Conservation (phyloP, 2,329 filamentous ascomycete species). For the Sclerotinia subarctica region DNA sequence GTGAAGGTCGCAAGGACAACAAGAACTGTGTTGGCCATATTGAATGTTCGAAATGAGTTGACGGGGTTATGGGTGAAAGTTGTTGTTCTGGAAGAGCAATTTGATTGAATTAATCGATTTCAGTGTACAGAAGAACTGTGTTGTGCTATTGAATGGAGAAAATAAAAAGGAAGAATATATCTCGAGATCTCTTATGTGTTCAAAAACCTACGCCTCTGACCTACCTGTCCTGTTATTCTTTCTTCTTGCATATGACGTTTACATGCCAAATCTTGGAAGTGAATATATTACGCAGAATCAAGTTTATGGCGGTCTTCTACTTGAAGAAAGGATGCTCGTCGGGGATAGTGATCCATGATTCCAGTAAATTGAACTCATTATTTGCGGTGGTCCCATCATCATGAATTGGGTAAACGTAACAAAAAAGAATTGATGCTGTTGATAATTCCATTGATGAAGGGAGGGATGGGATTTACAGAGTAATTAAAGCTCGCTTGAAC, state of each 20-base stretch:
- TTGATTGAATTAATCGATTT: not conserved
- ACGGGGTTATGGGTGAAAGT: too few species aligned
- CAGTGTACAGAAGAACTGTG: not conserved
- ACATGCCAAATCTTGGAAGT: conserved; percentile 11
- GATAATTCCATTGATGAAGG: conserved; percentile 3
- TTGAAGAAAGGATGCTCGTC: not conserved
- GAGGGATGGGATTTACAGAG: not conserved
- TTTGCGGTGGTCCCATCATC: not conserved
- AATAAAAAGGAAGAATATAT: not conserved
- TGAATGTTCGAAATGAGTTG: not conserved
- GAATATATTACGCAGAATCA: conserved; percentile 11
- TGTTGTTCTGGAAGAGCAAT: not conserved
- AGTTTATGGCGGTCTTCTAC: not conserved
- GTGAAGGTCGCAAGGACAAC: conserved; percentile 37
- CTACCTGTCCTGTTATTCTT: conserved; percentile 1
- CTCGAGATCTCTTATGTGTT: not conserved
- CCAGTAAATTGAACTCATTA: not conserved
- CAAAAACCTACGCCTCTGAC: not conserved
- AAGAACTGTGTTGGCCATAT: conserved; percentile 27
- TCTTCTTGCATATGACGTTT: conserved; percentile 16
- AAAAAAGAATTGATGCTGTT: not conserved
- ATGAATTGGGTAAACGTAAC: too few species aligned
- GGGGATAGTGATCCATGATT: not conserved
- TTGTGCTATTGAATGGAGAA: not conserved
- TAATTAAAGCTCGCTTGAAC: not conserved